Conservation (phyloP, 176 grass and related monocot species). For the Hsuehochloa calcarea region DNA sequence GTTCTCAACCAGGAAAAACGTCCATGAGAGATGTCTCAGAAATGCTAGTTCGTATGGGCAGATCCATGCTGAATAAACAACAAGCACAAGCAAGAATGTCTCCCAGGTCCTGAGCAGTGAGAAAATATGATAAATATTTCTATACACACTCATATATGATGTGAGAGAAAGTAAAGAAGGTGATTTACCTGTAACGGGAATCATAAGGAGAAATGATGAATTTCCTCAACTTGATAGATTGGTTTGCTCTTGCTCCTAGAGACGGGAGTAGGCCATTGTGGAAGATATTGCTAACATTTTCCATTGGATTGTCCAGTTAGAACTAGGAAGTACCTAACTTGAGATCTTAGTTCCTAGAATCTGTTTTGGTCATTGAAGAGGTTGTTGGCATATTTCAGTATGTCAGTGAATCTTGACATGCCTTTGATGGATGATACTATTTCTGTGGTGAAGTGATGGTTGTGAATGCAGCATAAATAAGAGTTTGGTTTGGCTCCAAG, state of each 20-base stretch:
- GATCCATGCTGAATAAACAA: slow-evolving; percentile 88
- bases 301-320: slow-evolving; percentile 35
- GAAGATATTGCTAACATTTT: slow-evolving; percentile 45
- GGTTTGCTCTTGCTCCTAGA: slow-evolving; percentile 65
- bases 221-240: slow-evolving; percentile 61
- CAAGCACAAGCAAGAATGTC: slow-evolving; percentile 66
- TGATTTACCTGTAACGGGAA: slow-evolving; percentile 65
- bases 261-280: slow-evolving; percentile 62
- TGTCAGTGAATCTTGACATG: background rate
- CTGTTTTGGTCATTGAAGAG: slow-evolving; percentile 13
- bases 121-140: slow-evolving; percentile 9
- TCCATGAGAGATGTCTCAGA: slow-evolving; percentile 52
- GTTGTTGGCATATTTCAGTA: background rate
- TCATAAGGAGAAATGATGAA: slow-evolving; percentile 78
- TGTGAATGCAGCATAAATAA: slow-evolving; percentile 29
- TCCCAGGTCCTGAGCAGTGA: slow-evolving; percentile 59
- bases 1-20: slow-evolving; percentile 56
- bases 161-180: slow-evolving; percentile 5
- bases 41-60: slow-evolving; percentile 80
- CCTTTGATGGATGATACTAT: slow-evolving; percentile 8
- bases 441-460: slow-evolving; percentile 16
- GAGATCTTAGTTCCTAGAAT: background rate
- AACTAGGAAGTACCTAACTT: slow-evolving; percentile 10
- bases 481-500: slow-evolving; percentile 29
- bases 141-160: slow-evolving; percentile 18